These are phyloP conservation scores for Populus euphratica DNA, from an alignment of 345 rosid genomes.

Conservation along the genomic window DNA sequence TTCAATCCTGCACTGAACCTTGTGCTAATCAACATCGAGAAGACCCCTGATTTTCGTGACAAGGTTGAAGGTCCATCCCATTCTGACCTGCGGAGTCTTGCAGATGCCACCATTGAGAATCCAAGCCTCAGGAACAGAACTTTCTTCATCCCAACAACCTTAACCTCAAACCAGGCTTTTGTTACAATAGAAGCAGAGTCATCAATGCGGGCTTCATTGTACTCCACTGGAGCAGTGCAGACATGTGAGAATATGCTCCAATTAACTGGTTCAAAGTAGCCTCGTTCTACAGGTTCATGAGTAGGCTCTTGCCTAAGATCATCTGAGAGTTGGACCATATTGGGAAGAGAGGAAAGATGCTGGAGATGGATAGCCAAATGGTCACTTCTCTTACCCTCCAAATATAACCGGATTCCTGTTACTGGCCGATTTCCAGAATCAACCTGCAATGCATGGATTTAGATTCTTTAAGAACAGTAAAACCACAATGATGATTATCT, in stretches of 20 bases:
- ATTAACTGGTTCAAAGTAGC: constrained; percentile 78
- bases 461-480: constrained; percentile 2
- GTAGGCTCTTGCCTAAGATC: constrained; percentile 49
- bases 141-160: constrained; percentile 73
- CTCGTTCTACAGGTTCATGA: constrained; percentile 47
- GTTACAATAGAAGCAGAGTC: constrained; percentile 77
- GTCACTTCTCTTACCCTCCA: constrained; percentile 87
- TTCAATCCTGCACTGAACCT: constrained; percentile 53
- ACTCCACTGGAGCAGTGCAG: constrained; percentile 80
- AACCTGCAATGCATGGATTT: constrained; percentile 42
- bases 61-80: constrained; percentile 70
- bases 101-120: constrained; percentile 65
- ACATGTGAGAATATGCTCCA: constrained; percentile 94
- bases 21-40: constrained; percentile 66
- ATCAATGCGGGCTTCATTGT: constrained; percentile 53
- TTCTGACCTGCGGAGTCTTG: constrained; percentile 63
- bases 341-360: constrained; percentile 72
- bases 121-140: constrained; percentile 87
- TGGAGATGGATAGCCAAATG: constrained; percentile 88
- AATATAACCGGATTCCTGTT: constrained; percentile 81
- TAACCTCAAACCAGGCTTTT: constrained; percentile 90
- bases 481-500: constrained; percentile 1
- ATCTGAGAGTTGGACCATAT: constrained; percentile 52
- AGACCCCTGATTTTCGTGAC: constrained; percentile 75
- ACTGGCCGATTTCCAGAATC: constrained; percentile 77